phyloP scores from a whole-genome alignment of 177 flowering plant species.

The Tripterygium wilfordii region DNA sequence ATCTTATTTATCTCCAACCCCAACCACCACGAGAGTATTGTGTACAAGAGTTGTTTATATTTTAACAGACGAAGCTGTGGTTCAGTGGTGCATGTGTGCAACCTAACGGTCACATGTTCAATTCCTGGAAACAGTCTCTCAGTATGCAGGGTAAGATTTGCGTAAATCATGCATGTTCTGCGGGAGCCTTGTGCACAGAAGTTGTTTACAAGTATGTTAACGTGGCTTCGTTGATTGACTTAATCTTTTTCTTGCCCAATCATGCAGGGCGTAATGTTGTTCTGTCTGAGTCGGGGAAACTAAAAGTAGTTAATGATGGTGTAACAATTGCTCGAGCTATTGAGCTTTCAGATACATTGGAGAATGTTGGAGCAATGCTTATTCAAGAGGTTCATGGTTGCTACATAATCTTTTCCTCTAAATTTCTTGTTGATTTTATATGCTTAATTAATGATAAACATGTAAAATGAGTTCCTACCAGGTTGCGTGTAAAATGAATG shows the following conservation, averaged over 20 bases:
- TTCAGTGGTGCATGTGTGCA: too few species aligned
- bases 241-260: conserved; percentile 5
- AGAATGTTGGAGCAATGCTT: conserved; percentile 77
- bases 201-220: too few species aligned
- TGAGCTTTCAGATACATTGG: conserved; percentile 79
- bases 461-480: conserved; percentile 12
- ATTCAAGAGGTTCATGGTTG: conserved; percentile 70
- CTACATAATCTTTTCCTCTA: conserved; percentile 12
- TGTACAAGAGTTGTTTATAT: too few species aligned
- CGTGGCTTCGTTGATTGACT: not conserved
- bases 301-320: conserved; percentile 87
- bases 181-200: too few species aligned
- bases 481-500: conserved; percentile 88
- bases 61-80: too few species aligned
- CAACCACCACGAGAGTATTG: too few species aligned
- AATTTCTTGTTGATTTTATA: not conserved
- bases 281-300: conserved; percentile 53
- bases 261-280: conserved; percentile 87
- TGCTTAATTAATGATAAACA: not conserved
- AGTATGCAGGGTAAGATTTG: too few species aligned
- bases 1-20: too few species aligned
- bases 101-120: too few species aligned
- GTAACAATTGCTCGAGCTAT: conserved; percentile 86
- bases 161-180: too few species aligned
- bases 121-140: too few species aligned